These are phyloP conservation scores for Dendrostoma leiphaemia DNA, from an alignment of 2,329 filamentous ascomycete genomes.

Conservation along the genomic window DNA sequence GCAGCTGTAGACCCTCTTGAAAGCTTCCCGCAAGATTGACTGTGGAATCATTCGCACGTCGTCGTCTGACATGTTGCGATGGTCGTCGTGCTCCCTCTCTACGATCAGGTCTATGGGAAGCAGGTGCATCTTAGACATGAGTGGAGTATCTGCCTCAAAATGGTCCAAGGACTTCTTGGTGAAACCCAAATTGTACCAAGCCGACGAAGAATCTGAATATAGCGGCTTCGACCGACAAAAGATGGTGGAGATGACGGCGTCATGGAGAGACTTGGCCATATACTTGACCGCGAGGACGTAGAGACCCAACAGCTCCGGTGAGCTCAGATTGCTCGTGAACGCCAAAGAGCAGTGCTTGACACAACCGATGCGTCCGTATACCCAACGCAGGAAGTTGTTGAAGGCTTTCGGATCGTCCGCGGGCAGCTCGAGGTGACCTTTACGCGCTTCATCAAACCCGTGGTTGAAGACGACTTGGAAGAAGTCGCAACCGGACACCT, in stretches of 20 bases:
- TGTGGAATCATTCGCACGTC: not conserved
- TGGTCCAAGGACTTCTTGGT: not conserved
- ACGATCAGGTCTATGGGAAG: not conserved
- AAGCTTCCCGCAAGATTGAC: not conserved
- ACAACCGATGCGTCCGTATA: slow-evolving; percentile 23
- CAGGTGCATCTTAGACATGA: not conserved
- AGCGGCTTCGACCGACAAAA: too few relatives aligned
- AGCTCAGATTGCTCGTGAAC: not conserved
- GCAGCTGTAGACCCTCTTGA: not conserved
- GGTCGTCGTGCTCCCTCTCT: not conserved
- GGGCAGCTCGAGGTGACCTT: slow-evolving; percentile 22
- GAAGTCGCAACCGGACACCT: not conserved
- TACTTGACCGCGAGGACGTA: not conserved
- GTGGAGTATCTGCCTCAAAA: not conserved
- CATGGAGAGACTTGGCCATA: not conserved
- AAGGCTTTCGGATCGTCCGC: slow-evolving; percentile 29
- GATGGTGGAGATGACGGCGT: not conserved
- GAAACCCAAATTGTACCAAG: not conserved
- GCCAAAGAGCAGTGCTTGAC: not conserved
- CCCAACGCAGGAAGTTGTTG: slow-evolving; percentile 28
- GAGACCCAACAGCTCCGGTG: not conserved
- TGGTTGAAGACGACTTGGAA: not conserved
- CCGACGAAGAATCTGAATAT: too few relatives aligned
- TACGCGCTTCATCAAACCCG: not conserved
- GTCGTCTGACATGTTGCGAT: not conserved